Base-by-base conservation (phyloP, 2,329 filamentous ascomycete genomes). In the Aspergillus sojae region DNA sequence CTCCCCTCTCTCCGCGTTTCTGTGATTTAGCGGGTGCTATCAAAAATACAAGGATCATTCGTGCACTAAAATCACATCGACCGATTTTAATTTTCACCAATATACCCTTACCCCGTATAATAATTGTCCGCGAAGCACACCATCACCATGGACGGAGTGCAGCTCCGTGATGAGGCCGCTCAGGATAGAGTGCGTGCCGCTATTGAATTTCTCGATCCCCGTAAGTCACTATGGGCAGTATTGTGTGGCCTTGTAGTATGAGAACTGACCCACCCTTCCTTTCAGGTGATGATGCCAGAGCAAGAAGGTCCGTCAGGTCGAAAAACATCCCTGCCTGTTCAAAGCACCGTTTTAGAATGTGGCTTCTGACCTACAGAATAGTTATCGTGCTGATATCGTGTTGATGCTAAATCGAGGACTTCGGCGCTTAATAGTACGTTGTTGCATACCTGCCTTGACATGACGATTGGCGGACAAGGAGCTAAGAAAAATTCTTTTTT, bases 161-260 rank as follows among this genome's bases (percentile, higher is more conserved):
- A 91, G 81, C 87, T 96, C 72, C 88, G 90, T 79, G 94, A 97
- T 84, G 92, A 95, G 79, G 92, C 90, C 69, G 89, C 90, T 72
- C 87, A 88, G 71, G 90, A 96, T 81, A 92, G 93, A 73, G 88
- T 97, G 77, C 91, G 93, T 72, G 88, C 91, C 68, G 93, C 93
- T n/a, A 87, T 91, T 72, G 94, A 97, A 78, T 97, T 98, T 75
- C 88, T 98, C 50, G 94, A 97, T 83, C 94, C 94, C 65, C 89
- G 93, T 97, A 86, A 74, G 89, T 58, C 3, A 21, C 14, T 11
- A 28, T 30, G 32, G 28, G n/a, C 34, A 23, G 48, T 19, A 11
- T 50, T 19, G 30, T 28, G 28, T 57, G 39, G 12, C 10, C 21
- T 5, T 36, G 10, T 26, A 26, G 54, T 10, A 36, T 1, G 12